phyloP scores from a whole-genome alignment of 2,329 filamentous ascomycete genomes.

The Exophiala xenobiotica region DNA sequence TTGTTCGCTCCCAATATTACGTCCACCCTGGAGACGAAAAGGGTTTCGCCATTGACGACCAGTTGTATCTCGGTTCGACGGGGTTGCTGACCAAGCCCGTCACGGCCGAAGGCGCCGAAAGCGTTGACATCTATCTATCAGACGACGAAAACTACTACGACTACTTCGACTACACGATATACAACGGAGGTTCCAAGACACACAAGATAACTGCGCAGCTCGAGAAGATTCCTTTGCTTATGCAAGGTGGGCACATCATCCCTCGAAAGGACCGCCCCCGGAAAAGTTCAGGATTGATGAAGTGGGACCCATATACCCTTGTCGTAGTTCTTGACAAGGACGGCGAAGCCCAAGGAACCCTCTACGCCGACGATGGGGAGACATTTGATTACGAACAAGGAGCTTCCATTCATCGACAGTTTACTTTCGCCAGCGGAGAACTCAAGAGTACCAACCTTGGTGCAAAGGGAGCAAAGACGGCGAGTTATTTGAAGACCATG shows the following conservation, averaged over 20 bases:
- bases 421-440: conserved; percentile 61
- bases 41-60: conserved; percentile 87
- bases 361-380: conserved; percentile 94
- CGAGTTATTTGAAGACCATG: conserved; percentile 78
- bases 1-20: conserved; percentile 90
- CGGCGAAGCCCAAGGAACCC: conserved; percentile 72
- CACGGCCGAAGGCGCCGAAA: conserved; percentile 70
- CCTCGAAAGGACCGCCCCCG: conserved; percentile 85
- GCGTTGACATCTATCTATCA: conserved; percentile 79
- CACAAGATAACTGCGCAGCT: conserved; percentile 74
- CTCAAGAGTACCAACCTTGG: conserved; percentile 71
- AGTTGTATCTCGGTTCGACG: conserved; percentile 85
- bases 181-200: conserved; percentile 69
- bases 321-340: conserved; percentile 69
- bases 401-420: conserved; percentile 82
- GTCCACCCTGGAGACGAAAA: conserved; percentile 81
- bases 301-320: conserved; percentile 90
- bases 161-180: conserved; percentile 82
- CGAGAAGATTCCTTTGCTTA: conserved; percentile 82
- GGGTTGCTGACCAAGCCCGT: conserved; percentile 93
- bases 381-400: conserved; percentile 83
- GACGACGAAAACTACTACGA: conserved; percentile 91
- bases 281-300: conserved; percentile 84
- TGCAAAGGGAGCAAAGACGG: conserved; percentile 60
- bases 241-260: conserved; percentile 91